phyloP scores from a whole-genome alignment of 2,329 filamentous ascomycete genomes.

The Colletotrichum acutatum region DNA sequence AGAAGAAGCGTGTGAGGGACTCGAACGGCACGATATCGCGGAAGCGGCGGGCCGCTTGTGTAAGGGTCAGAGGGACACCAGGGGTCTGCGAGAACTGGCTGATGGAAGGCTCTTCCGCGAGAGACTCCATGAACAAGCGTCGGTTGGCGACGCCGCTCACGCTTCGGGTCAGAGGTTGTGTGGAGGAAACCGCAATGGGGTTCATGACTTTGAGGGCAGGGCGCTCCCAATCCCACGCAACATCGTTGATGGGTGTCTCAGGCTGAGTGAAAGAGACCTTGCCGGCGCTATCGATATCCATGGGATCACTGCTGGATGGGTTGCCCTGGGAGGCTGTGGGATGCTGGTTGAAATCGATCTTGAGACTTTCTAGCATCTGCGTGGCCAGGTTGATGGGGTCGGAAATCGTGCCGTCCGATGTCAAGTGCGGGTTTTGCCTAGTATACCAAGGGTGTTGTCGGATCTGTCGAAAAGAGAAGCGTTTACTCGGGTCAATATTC shows the following conservation, averaged over 20 bases:
- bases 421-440: constrained; percentile 80
- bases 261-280: constrained; percentile 86
- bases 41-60: constrained; percentile 89
- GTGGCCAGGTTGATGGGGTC: constrained; percentile 91
- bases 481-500: constrained; percentile 76
- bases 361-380: constrained; percentile 90
- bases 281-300: constrained; percentile 73
- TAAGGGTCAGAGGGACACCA: constrained; percentile 83
- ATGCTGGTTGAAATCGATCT: constrained; percentile 84
- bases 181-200: constrained; percentile 56
- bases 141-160: constrained; percentile 47
- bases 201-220: constrained; percentile 68
- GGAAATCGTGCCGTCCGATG: constrained; percentile 76
- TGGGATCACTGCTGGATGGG: constrained; percentile 59
- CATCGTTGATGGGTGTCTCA: constrained; percentile 78
- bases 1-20: constrained; percentile 92
- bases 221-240: constrained; percentile 88
- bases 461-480: constrained; percentile 89
- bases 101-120: constrained; percentile 88
- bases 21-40: constrained; percentile 90
- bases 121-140: constrained; percentile 64
- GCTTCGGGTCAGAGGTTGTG: constrained; percentile 56
- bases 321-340: constrained; percentile 62
- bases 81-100: constrained; percentile 86
- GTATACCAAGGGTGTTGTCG: constrained; percentile 96